phyloP scores from a whole-genome alignment of 2,329 filamentous ascomycete genomes.

The Pestalotiopsis fici region DNA sequence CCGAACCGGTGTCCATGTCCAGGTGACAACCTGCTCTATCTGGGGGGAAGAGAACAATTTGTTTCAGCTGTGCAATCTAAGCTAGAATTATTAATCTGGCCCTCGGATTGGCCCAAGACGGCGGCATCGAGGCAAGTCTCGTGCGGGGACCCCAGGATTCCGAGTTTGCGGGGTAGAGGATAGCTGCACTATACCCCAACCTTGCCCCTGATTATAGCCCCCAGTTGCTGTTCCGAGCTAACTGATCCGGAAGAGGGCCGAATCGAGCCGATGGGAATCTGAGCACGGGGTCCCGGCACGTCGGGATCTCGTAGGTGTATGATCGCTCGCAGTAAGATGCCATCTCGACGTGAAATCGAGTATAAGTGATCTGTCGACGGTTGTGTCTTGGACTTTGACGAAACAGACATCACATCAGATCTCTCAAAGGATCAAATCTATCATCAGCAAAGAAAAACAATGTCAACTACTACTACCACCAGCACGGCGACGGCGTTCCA shows the following conservation, averaged over 20 bases:
- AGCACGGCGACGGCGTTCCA: constrained; percentile 7
- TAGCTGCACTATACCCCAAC: not conserved
- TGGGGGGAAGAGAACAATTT: not conserved
- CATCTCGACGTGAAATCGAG: not conserved
- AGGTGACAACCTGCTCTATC: not conserved
- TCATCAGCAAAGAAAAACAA: not conserved
- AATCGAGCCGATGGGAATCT: not conserved
- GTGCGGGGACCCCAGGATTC: not conserved
- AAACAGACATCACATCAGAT: not conserved
- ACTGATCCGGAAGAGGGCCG: not conserved
- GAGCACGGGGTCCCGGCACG: not conserved
- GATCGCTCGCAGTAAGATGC: not conserved
- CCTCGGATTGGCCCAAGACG: not conserved
- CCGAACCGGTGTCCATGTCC: not conserved
- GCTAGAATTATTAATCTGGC: not conserved
- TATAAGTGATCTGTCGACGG: not conserved
- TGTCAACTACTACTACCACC: constrained; percentile 12
- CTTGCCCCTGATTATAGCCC: not conserved
- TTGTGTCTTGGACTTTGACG: not conserved
- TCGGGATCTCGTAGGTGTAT: not conserved
- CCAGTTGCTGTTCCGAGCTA: not conserved
- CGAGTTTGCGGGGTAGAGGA: not conserved
- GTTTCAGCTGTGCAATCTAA: not conserved
- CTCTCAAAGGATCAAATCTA: not conserved
- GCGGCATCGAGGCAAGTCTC: not conserved